Evolutionary conservation across 2,329 filamentous ascomycete species (phyloP), one percentile per base, ranked within the genome.

Genomic region (Curvularia sp.): DNA sequence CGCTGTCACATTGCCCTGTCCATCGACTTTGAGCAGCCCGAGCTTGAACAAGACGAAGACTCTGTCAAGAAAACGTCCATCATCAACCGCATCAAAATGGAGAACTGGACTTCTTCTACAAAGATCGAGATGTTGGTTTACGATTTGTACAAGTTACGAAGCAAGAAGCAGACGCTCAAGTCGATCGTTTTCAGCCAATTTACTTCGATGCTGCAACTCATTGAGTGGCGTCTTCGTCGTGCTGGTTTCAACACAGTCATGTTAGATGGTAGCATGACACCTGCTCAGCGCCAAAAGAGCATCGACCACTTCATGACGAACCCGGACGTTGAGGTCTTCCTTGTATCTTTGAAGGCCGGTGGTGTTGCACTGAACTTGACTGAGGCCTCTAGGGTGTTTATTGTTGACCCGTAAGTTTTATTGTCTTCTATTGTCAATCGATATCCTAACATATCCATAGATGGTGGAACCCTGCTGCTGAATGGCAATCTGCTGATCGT

Each of bases 391-490:
- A 85, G 92, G 48, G 95, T 99, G 9, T 98, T 97, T 77, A 97
- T 98, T 60, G 88, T 98, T 57, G 95, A 99, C 71, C 95, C 95
- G 83, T 93, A 86, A 85, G 90, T 89, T 39, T 30, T 41, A 30
- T 41, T 36, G 5, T 34, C 3, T 9, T 36, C 1, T 32, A 7
- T 5, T 32, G 23, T 12, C 15, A 18, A 18, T 21, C 18, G n/a
- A 21, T 12, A 21, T 68, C 46, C 76, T 76, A 66, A 80, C 51
- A 18, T 15, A 25, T 25, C 30, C 61, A 34, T 66, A 93, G 90
- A 67, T 98, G 95, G 95, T 99, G 95, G 95, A 98, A 98, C 68
- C 95, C 95, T n/a, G 93, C 93, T n/a, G 94, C 94, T 0, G 95
- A 99, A 80, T 99, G 95, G 95, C 95, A 99, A 79, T 95, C 91